These are phyloP conservation scores for Neonectria faginata DNA, from an alignment of 2,329 filamentous ascomycete genomes.

Conservation along the genomic window DNA sequence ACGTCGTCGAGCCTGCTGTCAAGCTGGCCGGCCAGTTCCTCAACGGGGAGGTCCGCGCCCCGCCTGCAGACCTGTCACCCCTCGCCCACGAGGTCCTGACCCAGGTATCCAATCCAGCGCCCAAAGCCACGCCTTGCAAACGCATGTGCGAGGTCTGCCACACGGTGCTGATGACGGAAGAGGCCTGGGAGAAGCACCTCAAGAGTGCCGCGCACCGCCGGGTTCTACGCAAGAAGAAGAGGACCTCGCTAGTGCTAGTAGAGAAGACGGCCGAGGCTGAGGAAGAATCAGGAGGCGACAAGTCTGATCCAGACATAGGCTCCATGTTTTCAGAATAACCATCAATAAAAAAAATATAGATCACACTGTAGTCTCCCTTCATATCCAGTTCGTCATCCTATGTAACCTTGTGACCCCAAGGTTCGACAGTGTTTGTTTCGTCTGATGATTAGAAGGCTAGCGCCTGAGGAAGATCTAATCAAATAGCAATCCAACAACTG, in stretches of 20 bases:
- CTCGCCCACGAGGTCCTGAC: conserved; percentile 68
- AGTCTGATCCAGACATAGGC: conserved; percentile 46
- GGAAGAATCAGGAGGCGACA: conserved; percentile 23
- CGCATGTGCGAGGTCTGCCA: conserved; percentile 81
- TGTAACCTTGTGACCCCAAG: background rate
- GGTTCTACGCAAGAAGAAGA: conserved; percentile 52
- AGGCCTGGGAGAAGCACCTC: conserved; percentile 57
- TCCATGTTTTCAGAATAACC: conserved; percentile 44
- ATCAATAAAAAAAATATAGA: conserved; percentile 12
- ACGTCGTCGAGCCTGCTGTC: conserved; percentile 75
- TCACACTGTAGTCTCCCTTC: background rate
- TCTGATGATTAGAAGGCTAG: background rate
- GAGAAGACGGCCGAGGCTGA: conserved; percentile 30
- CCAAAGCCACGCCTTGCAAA: conserved; percentile 64
- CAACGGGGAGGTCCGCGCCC: conserved; percentile 62
- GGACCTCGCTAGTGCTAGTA: conserved; percentile 51
- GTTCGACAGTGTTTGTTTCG: background rate
- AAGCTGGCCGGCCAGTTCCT: conserved; percentile 74
- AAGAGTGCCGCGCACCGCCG: conserved; percentile 52
- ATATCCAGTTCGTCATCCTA: background rate
- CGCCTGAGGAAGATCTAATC: background rate
- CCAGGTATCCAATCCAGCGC: conserved; percentile 57
- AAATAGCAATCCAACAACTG: conserved; percentile 22
- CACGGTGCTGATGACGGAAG: conserved; percentile 68
- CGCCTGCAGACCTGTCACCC: conserved; percentile 61